These are phyloP conservation scores for Globisporangium paddicum DNA, from an alignment of 352 stramenopile species.

Conservation along the genomic window DNA sequence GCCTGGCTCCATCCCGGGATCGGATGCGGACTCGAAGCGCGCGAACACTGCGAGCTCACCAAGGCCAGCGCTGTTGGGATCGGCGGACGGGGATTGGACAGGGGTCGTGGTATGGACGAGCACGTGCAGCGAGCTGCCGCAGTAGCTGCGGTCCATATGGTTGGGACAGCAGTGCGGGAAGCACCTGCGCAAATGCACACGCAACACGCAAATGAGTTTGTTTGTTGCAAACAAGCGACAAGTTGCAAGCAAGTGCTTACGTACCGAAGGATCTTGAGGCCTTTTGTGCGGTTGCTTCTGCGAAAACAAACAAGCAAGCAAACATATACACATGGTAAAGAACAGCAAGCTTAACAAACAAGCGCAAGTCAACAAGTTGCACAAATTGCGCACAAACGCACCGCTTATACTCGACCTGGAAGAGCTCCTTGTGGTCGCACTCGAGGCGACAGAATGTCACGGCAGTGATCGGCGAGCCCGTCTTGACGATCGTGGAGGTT, in stretches of 20 bases:
- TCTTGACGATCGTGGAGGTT: neutral
- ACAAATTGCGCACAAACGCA: conserved; percentile 6
- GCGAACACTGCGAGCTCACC: conserved; percentile 25
- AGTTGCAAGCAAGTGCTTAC: neutral
- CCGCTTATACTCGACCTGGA: conserved; percentile 65
- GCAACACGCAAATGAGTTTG: neutral
- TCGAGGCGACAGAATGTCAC: conserved; percentile 52
- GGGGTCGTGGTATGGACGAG: conserved; percentile 9
- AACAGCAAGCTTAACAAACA: neutral
- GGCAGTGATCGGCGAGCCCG: conserved; percentile 18
- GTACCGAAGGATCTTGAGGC: conserved; percentile 61
- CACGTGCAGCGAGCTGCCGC: conserved; percentile 24
- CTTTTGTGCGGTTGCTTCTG: conserved; percentile 70
- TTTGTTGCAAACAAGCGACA: neutral
- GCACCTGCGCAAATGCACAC: conserved; percentile 10
- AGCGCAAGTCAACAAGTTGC: neutral
- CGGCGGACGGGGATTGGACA: neutral
- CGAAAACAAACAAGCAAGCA: neutral
- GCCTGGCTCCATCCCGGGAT: conserved; percentile 25
- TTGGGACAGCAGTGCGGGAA: conserved; percentile 36
- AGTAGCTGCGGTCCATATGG: conserved; percentile 35
- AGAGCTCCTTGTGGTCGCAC: conserved; percentile 61
- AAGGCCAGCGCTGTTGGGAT: conserved; percentile 6
- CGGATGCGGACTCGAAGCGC: conserved; percentile 28
- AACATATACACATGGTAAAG: neutral